Percentiles rank a stretch among this genome's conserved stretches.
phyloP scores from a whole-genome alignment of 2,329 filamentous ascomycete species.

The Neopestalotiopsis clavispora region DNA sequence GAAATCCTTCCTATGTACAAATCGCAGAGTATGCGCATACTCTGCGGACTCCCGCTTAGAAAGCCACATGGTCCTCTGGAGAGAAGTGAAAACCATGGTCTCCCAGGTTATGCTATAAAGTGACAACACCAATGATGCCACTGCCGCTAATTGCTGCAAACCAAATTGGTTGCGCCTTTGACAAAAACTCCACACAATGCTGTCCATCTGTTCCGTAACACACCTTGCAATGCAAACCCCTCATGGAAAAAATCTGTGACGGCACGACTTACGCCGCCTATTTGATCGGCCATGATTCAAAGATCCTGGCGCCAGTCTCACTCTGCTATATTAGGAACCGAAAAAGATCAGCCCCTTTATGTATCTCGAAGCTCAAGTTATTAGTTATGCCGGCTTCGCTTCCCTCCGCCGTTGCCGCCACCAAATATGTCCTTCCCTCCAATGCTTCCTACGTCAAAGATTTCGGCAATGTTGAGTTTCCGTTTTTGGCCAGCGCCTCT shows the following conservation, averaged over 20 bases:
- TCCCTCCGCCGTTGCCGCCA: constrained; percentile 47
- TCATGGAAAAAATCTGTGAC: background rate
- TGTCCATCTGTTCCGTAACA: constrained; percentile 14
- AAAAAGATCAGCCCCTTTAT: background rate
- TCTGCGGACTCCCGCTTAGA: constrained; percentile 15
- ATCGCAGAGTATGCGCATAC: constrained; percentile 10
- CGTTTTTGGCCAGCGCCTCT: constrained; percentile 74
- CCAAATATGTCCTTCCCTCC: constrained; percentile 64
- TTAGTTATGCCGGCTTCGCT: constrained; percentile 56
- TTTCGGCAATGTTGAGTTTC: constrained; percentile 74
- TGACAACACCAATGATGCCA: constrained; percentile 16
- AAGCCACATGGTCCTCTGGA: constrained; percentile 18
- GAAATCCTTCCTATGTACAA: constrained; percentile 18
- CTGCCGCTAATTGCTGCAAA: constrained; percentile 4
- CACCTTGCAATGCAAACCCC: constrained; percentile 18
- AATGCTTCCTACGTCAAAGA: constrained; percentile 73
- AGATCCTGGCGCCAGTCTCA: constrained; percentile 4
- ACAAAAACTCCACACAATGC: constrained; percentile 19
- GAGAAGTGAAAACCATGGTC: constrained; percentile 5
- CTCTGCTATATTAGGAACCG: background rate
- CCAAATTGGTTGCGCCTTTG: constrained; percentile 8
- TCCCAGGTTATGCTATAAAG: background rate
- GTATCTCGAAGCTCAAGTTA: background rate
- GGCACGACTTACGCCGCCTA: constrained; percentile 3
- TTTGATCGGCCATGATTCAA: constrained; percentile 7